These are phyloP conservation scores for Coemansia sp. DNA, from an alignment of 192 early-diverging fungal species.

Conservation along the genomic window DNA sequence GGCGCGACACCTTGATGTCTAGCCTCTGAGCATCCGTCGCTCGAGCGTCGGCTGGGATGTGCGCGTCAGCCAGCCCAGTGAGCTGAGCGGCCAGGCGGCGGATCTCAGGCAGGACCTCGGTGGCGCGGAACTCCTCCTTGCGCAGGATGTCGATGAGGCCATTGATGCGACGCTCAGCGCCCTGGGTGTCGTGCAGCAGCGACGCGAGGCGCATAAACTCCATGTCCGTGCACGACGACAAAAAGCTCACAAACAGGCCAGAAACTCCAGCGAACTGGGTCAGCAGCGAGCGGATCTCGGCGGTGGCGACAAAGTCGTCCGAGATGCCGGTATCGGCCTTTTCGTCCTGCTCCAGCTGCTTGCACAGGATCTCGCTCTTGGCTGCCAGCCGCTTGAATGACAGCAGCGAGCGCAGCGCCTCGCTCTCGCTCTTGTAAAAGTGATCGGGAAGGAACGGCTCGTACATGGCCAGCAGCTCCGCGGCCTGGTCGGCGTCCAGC, in stretches of 20 bases:
- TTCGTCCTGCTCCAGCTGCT: constrained; percentile 74
- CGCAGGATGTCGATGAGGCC: constrained; percentile 75
- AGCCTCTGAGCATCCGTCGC: constrained; percentile 59
- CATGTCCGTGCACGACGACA: constrained; percentile 68
- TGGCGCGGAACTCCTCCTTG: constrained; percentile 74
- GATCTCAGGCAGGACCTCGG: constrained; percentile 69
- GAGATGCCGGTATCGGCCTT: constrained; percentile 56
- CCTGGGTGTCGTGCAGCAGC: constrained; percentile 76
- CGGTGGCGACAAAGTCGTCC: constrained; percentile 57
- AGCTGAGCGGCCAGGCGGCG: constrained; percentile 70
- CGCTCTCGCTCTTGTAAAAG: constrained; percentile 81
- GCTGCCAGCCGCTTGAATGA: constrained; percentile 81
- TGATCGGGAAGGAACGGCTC: constrained; percentile 85
- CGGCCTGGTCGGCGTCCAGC: constrained; percentile 84
- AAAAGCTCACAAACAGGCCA: constrained; percentile 67
- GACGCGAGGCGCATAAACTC: constrained; percentile 74
- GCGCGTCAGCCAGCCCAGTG: constrained; percentile 66
- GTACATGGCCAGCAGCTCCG: constrained; percentile 60
- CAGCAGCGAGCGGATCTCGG: constrained; percentile 42
- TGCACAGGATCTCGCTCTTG: constrained; percentile 78
- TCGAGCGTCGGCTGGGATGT: constrained; percentile 55
- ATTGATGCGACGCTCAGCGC: constrained; percentile 79
- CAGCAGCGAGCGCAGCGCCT: constrained; percentile 72
- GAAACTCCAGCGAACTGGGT: constrained; percentile 66
- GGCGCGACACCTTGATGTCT: constrained; percentile 50